A percentile compares a stretch with the other conserved stretches of the same genome.
Conservation (phyloP, 305 asterid genomes). For the Solanum chacoense region DNA sequence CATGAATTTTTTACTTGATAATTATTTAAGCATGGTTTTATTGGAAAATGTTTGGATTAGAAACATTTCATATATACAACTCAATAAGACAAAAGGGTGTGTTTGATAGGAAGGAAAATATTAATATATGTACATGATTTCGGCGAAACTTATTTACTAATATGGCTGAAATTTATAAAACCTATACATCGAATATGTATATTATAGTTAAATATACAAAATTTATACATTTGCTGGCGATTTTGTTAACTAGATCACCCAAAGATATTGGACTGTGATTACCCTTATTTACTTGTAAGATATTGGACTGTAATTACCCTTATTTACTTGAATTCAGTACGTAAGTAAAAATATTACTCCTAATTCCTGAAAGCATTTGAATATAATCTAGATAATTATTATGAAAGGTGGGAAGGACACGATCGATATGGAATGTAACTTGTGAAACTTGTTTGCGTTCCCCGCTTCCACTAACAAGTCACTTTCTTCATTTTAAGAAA, state of each 20-base stretch:
- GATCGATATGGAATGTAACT: not conserved
- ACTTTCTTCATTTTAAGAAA: not conserved
- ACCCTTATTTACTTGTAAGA: not conserved
- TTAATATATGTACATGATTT: not conserved
- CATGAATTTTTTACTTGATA: not conserved
- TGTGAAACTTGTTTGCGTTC: not conserved
- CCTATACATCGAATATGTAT: not conserved
- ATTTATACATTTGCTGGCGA: not conserved
- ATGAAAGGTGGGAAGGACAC: not conserved
- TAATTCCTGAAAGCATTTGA: too few species aligned
- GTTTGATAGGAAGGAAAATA: too few species aligned
- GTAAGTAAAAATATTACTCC: not conserved
- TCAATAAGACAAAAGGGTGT: not conserved
- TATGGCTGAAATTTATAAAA: not conserved
- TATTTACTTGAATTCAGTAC: not conserved
- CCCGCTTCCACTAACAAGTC: accelerated
- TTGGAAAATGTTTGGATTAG: not conserved
- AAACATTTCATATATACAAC: not conserved
- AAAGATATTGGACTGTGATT: not conserved
- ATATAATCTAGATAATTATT: not conserved
- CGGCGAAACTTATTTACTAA: not conserved
- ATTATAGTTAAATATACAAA: not conserved
- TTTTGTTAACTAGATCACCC: not conserved
- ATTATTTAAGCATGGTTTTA: not conserved
- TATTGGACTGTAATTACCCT: not conserved